A percentile compares a stretch with the other conserved stretches of the same genome.
phyloP scores from a whole-genome alignment of 164 flowering plant genomes.

The Stephania yunnanensis region DNA sequence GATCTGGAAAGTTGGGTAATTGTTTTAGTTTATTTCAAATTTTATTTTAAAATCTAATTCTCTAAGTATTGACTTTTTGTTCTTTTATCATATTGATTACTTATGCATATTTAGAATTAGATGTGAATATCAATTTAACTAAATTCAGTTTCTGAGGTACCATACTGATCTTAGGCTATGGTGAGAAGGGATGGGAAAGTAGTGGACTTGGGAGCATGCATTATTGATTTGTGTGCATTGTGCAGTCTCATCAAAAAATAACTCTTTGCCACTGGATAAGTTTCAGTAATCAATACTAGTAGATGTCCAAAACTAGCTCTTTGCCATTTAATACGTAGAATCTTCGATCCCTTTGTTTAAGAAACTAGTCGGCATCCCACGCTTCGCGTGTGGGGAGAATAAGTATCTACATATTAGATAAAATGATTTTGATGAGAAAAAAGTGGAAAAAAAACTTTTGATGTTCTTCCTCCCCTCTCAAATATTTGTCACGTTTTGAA shows the following conservation, averaged over 20 bases:
- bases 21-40: background rate
- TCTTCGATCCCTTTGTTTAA: background rate
- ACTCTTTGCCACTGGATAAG: background rate
- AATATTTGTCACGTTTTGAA: too few species aligned
- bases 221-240: background rate
- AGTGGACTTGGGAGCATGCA: background rate
- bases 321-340: background rate
- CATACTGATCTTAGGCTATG: background rate
- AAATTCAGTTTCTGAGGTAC: background rate
- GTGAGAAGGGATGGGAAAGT: background rate
- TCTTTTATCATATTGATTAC: background rate
- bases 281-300: background rate
- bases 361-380: background rate
- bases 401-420: too few species aligned
- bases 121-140: background rate
- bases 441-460: too few species aligned
- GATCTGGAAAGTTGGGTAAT: background rate
- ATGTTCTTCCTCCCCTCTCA: too few species aligned
- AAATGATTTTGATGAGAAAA: too few species aligned
- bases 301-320: too few species aligned
- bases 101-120: background rate
- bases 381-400: too few species aligned
- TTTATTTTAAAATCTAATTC: too few species aligned
- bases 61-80: background rate
- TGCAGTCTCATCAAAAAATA: background rate